Conservation (phyloP, 495 filamentous ascomycete species). For the Aspergillus saccharolyticus region DNA sequence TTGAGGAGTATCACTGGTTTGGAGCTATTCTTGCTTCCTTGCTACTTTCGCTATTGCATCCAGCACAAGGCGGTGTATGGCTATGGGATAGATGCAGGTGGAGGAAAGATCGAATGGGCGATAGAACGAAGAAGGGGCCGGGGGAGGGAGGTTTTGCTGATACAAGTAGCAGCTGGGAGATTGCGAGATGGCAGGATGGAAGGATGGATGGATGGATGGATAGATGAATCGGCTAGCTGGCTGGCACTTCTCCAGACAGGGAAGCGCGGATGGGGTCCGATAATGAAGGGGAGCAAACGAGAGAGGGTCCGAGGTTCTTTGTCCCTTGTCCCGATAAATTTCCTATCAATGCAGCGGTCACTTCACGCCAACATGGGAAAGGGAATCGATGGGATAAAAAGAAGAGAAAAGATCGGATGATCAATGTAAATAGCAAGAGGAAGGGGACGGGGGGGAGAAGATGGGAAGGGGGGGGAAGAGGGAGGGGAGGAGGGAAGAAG, state of each 20-base stretch:
- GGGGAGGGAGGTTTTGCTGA: conserved; percentile 17
- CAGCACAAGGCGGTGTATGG: conserved; percentile 2
- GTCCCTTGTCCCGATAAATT: background rate
- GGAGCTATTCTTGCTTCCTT: background rate
- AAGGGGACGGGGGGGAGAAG: background rate
- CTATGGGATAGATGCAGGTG: conserved; percentile 6
- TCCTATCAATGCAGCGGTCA: background rate
- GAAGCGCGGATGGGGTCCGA: no score
- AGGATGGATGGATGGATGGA: conserved; percentile 10
- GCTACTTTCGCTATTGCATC: background rate
- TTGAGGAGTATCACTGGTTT: background rate
- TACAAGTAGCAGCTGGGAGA: conserved; percentile 12
- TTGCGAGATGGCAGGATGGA: conserved; percentile 8
- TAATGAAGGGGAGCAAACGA: no score
- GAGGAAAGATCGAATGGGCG: conserved; percentile 14
- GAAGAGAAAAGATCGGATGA: background rate
- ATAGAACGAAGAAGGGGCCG: conserved; percentile 12
- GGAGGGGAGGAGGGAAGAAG: conserved; percentile 6
- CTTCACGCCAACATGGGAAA: background rate
- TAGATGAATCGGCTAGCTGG: background rate
- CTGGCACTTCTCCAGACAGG: no score
- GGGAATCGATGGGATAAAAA: background rate
- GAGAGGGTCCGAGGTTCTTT: background rate
- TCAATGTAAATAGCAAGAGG: no score
- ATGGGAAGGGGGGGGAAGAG: conserved; percentile 4